A percentile compares a stretch with the other conserved stretches of the same genome.
These are phyloP conservation scores for Fimicolochytrium jonesii DNA, from an alignment of 192 early-diverging fungal genomes.

Conservation along the genomic window DNA sequence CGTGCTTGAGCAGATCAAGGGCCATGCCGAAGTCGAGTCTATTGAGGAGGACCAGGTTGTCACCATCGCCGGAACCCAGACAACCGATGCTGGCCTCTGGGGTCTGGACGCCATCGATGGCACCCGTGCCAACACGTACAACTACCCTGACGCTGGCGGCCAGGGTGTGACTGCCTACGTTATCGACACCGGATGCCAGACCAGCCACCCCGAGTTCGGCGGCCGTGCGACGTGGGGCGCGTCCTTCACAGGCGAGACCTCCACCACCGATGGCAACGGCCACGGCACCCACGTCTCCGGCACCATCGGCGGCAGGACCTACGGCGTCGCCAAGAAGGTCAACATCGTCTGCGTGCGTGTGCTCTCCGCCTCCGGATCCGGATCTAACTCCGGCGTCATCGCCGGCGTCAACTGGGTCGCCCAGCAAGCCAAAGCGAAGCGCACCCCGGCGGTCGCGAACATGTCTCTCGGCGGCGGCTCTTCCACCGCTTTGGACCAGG, in stretches of 20 bases:
- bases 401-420: slow-evolving; percentile 48
- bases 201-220: slow-evolving; percentile 79
- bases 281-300: slow-evolving; percentile 43
- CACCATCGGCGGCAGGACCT: slow-evolving; percentile 43
- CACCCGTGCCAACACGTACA: slow-evolving; percentile 41
- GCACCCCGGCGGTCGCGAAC: slow-evolving; percentile 22
- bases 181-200: slow-evolving; percentile 72
- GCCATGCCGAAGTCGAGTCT: slow-evolving; percentile 26
- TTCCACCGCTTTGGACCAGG: slow-evolving; percentile 59
- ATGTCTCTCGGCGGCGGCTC: slow-evolving; percentile 79
- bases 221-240: slow-evolving; percentile 63
- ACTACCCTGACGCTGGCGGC: slow-evolving; percentile 49
- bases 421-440: slow-evolving; percentile 9
- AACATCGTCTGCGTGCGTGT: slow-evolving; percentile 57
- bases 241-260: slow-evolving; percentile 32
- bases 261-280: slow-evolving; percentile 34
- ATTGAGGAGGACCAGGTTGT: slow-evolving; percentile 41
- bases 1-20: slow-evolving; percentile 12
- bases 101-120: slow-evolving; percentile 45
- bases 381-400: slow-evolving; percentile 47
- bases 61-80: slow-evolving; percentile 8
- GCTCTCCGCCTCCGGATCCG: slow-evolving; percentile 48
- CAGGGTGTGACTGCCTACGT: slow-evolving; percentile 58
- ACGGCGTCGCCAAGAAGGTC: slow-evolving; percentile 65
- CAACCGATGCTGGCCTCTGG: slow-evolving; percentile 42